phyloP scores from a whole-genome alignment of 805 yeast genomes.

The Ogataea pignaliae region DNA sequence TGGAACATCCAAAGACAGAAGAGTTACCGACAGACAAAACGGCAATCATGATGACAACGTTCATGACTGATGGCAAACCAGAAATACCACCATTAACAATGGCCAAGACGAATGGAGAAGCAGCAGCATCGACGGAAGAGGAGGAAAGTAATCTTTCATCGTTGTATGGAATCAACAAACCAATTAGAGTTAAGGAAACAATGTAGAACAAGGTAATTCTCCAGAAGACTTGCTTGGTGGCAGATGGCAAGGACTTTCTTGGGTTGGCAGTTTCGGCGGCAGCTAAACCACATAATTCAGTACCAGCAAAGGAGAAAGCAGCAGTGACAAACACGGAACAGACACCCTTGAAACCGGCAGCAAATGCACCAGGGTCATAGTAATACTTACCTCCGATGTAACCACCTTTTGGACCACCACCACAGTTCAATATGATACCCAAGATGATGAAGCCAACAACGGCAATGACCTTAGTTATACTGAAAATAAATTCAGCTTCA shows the following conservation, averaged over 20 bases:
- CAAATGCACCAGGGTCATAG: constrained; percentile 56
- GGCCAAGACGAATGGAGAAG: constrained; percentile 77
- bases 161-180: constrained; percentile 58
- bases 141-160: constrained; percentile 43
- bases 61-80: constrained; percentile 68
- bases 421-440: constrained; percentile 50
- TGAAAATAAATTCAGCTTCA: constrained; percentile 60
- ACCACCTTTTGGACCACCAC: constrained; percentile 58
- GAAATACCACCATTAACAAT: constrained; percentile 55
- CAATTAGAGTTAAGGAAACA: constrained; percentile 48
- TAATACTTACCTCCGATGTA: constrained; percentile 58
- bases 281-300: constrained; percentile 61
- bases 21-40: constrained; percentile 77
- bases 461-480: constrained; percentile 51
- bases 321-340: constrained; percentile 62
- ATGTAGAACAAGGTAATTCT: constrained; percentile 58
- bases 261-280: constrained; percentile 65
- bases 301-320: constrained; percentile 62
- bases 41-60: constrained; percentile 67
- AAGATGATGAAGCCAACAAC: constrained; percentile 55
- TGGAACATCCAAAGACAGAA: constrained; percentile 67
- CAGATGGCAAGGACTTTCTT: constrained; percentile 56
- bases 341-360: constrained; percentile 55
- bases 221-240: constrained; percentile 63
- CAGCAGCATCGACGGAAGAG: constrained; percentile 46